Conservation (phyloP, 257 asterid species). For the Leonotis leonurus region DNA sequence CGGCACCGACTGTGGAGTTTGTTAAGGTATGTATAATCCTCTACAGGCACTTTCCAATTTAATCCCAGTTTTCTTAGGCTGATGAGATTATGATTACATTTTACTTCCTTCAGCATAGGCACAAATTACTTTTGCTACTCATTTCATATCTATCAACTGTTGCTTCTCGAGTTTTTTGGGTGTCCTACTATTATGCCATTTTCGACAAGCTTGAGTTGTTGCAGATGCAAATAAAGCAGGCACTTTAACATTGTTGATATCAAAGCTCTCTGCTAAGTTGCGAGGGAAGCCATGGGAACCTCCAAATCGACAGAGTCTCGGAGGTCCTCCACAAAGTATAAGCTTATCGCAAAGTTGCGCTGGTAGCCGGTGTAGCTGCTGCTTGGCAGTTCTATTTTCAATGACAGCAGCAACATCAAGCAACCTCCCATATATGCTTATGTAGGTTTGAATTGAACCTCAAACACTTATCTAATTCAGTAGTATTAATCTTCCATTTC, state of each 20-base stretch:
- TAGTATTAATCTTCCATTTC: constrained; percentile 11
- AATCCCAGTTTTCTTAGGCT: no score
- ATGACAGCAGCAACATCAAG: constrained; percentile 34
- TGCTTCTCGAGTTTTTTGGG: neutral
- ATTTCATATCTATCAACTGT: no score
- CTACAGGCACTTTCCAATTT: no score
- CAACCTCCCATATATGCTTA: constrained; percentile 22
- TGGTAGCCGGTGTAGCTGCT: constrained; percentile 59
- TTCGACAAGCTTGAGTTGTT: neutral
- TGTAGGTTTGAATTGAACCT: constrained; percentile 19
- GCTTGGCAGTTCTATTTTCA: constrained; percentile 69
- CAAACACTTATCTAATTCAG: neutral
- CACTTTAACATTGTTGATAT: constrained; percentile 39
- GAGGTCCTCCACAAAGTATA: constrained; percentile 33
- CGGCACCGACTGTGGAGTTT: constrained; percentile 77
- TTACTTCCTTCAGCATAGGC: neutral
- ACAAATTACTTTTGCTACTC: neutral
- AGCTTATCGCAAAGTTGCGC: constrained; percentile 46
- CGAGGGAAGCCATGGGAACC: constrained; percentile 53
- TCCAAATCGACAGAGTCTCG: constrained; percentile 30
- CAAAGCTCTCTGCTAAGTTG: constrained; percentile 51
- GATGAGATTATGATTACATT: no score
- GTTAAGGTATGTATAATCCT: constrained; percentile 69
- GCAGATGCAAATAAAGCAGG: constrained; percentile 45
- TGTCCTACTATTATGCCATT: neutral